Conservation (phyloP, 2,329 filamentous ascomycete genomes). For the Lithohypha guttulata region DNA sequence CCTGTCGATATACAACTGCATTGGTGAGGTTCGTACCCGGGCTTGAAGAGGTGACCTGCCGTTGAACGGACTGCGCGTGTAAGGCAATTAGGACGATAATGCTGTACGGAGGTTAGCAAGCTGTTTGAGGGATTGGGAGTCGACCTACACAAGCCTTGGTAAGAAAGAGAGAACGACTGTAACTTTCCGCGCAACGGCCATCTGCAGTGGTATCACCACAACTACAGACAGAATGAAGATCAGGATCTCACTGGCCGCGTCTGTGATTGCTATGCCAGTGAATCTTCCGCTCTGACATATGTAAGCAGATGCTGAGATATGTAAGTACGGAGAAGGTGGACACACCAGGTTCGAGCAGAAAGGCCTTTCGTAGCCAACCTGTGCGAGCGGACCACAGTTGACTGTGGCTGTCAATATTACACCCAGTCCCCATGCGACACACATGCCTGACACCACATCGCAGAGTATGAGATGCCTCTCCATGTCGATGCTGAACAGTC, state of each 20-base stretch:
- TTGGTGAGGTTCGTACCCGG: slow-evolving; percentile 4
- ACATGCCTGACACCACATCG: slow-evolving; percentile 2
- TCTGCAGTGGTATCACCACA: slow-evolving; percentile 16
- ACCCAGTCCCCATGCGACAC: slow-evolving; percentile 1
- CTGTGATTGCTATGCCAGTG: not conserved
- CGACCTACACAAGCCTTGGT: slow-evolving; percentile 27
- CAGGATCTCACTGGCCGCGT: not conserved
- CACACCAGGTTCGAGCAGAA: slow-evolving; percentile 10
- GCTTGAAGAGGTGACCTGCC: not conserved
- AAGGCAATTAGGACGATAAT: slow-evolving; percentile 19
- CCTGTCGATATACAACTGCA: slow-evolving; percentile 9
- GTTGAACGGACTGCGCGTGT: slow-evolving; percentile 1
- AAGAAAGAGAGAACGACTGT: slow-evolving; percentile 29
- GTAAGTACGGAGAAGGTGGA: not conserved
- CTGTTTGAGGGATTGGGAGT: not conserved
- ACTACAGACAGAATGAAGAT: slow-evolving; percentile 11
- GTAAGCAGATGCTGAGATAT: not conserved
- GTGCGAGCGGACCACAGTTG: slow-evolving; percentile 6
- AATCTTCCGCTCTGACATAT: not conserved
- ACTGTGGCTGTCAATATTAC: slow-evolving; percentile 8
- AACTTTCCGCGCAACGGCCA: slow-evolving; percentile 16
- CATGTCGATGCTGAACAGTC: slow-evolving; percentile 10
- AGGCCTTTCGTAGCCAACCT: slow-evolving; percentile 8
- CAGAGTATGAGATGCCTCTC: slow-evolving; percentile 6
- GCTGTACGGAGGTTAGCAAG: slow-evolving; percentile 14